phyloP scores from a whole-genome alignment of 225 moss, liverwort and hornwort genomes.

The Straminergon stramineum region DNA sequence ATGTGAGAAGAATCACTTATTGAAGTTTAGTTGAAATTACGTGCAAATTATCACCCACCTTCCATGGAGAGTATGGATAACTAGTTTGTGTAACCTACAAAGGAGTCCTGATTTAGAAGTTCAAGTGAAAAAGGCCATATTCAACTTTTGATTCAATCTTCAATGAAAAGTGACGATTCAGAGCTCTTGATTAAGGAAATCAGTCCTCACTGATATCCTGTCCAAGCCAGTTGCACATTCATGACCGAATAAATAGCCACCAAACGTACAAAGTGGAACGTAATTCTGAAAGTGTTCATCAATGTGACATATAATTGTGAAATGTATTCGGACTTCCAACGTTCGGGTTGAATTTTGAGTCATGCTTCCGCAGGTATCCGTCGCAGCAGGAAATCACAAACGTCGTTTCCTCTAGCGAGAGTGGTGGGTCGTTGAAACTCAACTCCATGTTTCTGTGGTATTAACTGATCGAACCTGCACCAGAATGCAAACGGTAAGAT shows the following conservation, averaged over 20 bases:
- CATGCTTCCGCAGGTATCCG: not conserved
- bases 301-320: not conserved
- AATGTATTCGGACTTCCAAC: not conserved
- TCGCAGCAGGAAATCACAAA: constrained; percentile 45
- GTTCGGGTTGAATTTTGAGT: not conserved
- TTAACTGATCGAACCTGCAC: constrained; percentile 63
- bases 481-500: not conserved
- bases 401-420: constrained; percentile 43
- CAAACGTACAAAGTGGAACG: not conserved
- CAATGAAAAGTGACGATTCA: not conserved
- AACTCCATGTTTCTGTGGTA: constrained; percentile 52
- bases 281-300: not conserved
- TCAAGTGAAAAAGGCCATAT: not conserved
- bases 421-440: constrained; percentile 57
- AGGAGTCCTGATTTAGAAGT: too few relatives aligned
- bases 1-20: not conserved
- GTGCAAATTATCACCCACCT: not conserved
- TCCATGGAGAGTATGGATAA: too few relatives aligned
- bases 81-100: too few relatives aligned
- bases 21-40: not conserved
- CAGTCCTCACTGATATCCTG: not conserved
- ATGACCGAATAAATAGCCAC: not conserved
- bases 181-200: not conserved
- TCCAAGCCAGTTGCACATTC: not conserved
- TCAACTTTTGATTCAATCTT: not conserved